phyloP scores from a whole-genome alignment of 2,329 filamentous ascomycete genomes.

The Coleophoma crateriformis region DNA sequence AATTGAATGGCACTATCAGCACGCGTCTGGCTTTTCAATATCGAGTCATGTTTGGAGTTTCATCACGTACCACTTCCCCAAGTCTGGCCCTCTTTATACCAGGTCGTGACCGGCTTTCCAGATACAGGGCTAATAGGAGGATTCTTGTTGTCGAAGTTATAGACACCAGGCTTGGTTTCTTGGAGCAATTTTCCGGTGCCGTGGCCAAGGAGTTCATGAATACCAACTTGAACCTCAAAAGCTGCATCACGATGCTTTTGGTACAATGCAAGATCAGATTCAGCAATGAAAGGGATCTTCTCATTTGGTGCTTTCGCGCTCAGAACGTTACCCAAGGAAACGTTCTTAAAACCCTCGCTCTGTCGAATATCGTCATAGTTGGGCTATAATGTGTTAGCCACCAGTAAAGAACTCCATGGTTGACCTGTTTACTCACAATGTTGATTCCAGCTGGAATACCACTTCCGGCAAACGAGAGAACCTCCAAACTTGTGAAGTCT shows the following conservation, averaged over 20 bases:
- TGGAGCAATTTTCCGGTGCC: slow-evolving; percentile 92
- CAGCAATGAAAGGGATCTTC: slow-evolving; percentile 82
- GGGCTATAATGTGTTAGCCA: slow-evolving; percentile 31
- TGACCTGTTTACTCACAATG: slow-evolving; percentile 30
- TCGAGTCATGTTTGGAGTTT: too few species aligned
- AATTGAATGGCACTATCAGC: too few species aligned
- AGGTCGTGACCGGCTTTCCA: slow-evolving; percentile 71
- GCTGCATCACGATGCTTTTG: slow-evolving; percentile 78
- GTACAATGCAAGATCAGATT: slow-evolving; percentile 72
- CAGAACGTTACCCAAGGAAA: slow-evolving; percentile 88
- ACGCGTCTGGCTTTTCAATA: too few species aligned
- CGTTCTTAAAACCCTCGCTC: slow-evolving; percentile 85
- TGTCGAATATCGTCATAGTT: slow-evolving; percentile 77
- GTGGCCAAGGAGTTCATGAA: slow-evolving; percentile 85
- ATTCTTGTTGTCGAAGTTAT: slow-evolving; percentile 81
- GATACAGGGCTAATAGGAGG: slow-evolving; percentile 78
- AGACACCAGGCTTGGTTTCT: slow-evolving; percentile 75
- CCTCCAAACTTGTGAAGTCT: slow-evolving; percentile 92
- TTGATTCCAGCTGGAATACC: slow-evolving; percentile 66
- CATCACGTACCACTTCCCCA: slow-evolving; percentile 59
- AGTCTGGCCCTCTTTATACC: slow-evolving; percentile 93
- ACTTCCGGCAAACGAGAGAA: slow-evolving; percentile 68
- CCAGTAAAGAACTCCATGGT: slow-evolving; percentile 19
- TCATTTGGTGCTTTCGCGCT: slow-evolving; percentile 89
- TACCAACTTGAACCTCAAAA: slow-evolving; percentile 93